Base-by-base conservation (phyloP, 352 stramenopile species). In the Globisporangium irregulare region DNA sequence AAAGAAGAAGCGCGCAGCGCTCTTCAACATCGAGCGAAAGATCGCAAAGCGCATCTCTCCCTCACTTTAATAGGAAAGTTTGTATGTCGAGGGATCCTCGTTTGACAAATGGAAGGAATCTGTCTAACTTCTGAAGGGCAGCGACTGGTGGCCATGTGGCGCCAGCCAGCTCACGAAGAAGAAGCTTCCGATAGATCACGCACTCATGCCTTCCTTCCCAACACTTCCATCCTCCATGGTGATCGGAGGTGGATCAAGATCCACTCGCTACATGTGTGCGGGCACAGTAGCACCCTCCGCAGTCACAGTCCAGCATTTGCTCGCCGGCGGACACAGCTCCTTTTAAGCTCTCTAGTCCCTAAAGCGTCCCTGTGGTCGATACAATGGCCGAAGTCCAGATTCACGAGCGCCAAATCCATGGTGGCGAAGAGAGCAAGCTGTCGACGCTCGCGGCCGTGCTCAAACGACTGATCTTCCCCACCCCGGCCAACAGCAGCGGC, bases 291-390 rank as follows among this genome's bases (percentile, higher is more conserved):
- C 38, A 20, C 12, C 38, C 38, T 46, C 38, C 4, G 38, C 38
- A 46, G 38, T 38, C 25, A 50, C 60, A 66, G 54, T 59, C 14
- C 54, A 59, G 54, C 54, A 59, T 59, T 59, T 59, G 25, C 54
- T 20, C 25, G 4, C 54, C 22, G 14, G 54, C 12, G 54, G 1
- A 27, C 15, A 59, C 38, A 46, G 38, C 38, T 46, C 38, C 36
- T 7, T 29, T 10, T 14, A 34, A 34, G 3, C 51, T 38, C 32
- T 38, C 8, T 46, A 0, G 9, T n/a, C 8, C n/a, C 9, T n/a
- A 27, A 20, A 15, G 41, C 15, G 14, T 20, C n/a, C 12, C 51
- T 38, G 53, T 34, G 51, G 25, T 29, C 25, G 7, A 59, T 1
- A 22, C 9, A 38, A 60, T 60, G 54, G 27, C 18, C 4, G 27